Base-by-base conservation (phyloP, 805 yeast species). In the Schwanniomyces occidentalis region DNA sequence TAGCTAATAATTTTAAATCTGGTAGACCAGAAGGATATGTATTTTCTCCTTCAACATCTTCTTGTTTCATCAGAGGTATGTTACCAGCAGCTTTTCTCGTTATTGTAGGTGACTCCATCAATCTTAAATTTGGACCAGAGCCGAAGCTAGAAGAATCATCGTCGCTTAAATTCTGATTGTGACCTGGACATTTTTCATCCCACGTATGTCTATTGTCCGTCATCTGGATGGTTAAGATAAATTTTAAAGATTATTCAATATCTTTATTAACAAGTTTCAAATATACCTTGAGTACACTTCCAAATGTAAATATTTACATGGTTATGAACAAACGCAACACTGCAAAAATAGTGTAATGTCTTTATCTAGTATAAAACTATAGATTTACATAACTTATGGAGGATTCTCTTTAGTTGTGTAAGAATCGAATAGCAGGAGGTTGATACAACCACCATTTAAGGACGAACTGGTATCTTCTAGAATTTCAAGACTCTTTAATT, bases 381-480 rank as follows among this genome's bases (percentile, higher is more conserved):
- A 8, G 9, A 20, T 8, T 20, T 20, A 9, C 9, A 20, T 8
- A 7, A 20, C 25, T 37, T 40, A 61, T 19, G 65, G 58, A 2
- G 71, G 72, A 32, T 69, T 69, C 42, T 68, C 73, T 35, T 52
- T 58, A 2, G 69, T 66, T 14, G 63, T 56, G 42, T 58, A 68
- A 0, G 72, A 69, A 35, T 65, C 72, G 30, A 69, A 64, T 20
- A 65, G 45, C 45, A 62, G 69, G 10, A 69, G 48, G 41, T 61
- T 60, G 17, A 64, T 49, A 32, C 65, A 56, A 8, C 61, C 63
- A 24, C 56, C 61, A 37, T 64, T 63, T 22, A 63, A 30, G 1
- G 37, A 39, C 1, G 32, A 8, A 24, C 58, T 46, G 3, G 66
- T 54, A 35, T 62, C 64, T 41, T 67, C 71, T 24, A 68, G 48